A percentile compares a stretch with the other conserved stretches of the same genome.
phyloP scores from a whole-genome alignment of 2,329 filamentous ascomycete genomes.

The Cordyceps farinosa region DNA sequence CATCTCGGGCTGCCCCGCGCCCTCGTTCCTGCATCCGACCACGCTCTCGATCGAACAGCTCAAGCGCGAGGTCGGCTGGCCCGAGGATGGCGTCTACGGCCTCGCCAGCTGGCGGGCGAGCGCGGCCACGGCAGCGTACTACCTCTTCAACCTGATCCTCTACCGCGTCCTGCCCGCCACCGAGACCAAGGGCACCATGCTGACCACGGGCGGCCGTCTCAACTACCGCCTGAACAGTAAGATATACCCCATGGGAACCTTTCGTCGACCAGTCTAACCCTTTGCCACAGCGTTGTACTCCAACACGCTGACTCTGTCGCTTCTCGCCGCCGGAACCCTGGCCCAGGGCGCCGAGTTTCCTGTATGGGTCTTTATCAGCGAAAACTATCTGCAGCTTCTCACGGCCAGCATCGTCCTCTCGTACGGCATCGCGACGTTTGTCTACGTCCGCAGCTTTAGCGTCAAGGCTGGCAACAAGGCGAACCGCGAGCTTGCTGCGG shows the following conservation, averaged over 20 bases:
- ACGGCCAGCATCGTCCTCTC: constrained; percentile 79
- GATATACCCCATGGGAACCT: constrained; percentile 19
- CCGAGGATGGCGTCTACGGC: constrained; percentile 63
- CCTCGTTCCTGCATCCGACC: constrained; percentile 70
- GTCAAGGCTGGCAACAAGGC: constrained; percentile 72
- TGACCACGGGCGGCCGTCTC: constrained; percentile 68
- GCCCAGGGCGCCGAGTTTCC: constrained; percentile 76
- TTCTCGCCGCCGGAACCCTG: constrained; percentile 69
- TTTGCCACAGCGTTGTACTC: constrained; percentile 63
- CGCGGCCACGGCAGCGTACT: constrained; percentile 72
- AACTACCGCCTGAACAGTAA: constrained; percentile 79
- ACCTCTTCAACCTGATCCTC: constrained; percentile 69
- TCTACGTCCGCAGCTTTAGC: constrained; percentile 78
- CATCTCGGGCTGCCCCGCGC: constrained; percentile 82
- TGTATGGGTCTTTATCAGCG: constrained; percentile 88
- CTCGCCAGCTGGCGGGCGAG: constrained; percentile 68
- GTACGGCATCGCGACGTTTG: constrained; percentile 67
- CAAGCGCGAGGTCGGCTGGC: constrained; percentile 81
- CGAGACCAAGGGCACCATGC: constrained; percentile 65
- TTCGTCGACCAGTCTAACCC: constrained; percentile 19
- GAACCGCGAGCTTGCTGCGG: constrained; percentile 73
- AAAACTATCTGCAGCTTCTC: constrained; percentile 84
- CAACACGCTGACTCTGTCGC: constrained; percentile 67
- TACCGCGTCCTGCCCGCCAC: constrained; percentile 73
- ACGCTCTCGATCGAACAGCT: constrained; percentile 68